Conservation (phyloP, 495 filamentous ascomycete species). For the Tetracladium setigerum region DNA sequence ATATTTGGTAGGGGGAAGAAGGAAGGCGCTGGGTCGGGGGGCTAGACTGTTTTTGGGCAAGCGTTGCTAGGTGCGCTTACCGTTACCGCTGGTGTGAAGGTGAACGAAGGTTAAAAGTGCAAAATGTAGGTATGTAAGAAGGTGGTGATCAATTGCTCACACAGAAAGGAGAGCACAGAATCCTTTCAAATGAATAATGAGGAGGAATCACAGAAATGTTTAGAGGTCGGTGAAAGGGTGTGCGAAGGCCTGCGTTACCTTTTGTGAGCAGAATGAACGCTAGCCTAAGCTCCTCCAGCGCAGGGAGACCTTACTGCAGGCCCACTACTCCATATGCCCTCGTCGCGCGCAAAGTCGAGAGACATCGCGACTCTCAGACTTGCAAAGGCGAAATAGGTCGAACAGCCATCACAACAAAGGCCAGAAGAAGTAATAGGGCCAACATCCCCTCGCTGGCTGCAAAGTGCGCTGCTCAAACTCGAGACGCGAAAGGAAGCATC, state of each 20-base stretch:
- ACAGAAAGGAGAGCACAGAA: too few species aligned
- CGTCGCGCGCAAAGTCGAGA: slow-evolving; percentile 16
- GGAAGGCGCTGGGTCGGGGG: not conserved
- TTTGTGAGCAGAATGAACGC: not conserved
- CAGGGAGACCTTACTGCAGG: slow-evolving; percentile 2
- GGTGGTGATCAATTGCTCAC: not conserved
- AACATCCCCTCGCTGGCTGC: slow-evolving; percentile 7
- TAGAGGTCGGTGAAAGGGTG: not conserved
- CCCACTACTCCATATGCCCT: slow-evolving; percentile 4
- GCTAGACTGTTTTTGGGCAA: not conserved
- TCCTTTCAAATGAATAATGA: not conserved
- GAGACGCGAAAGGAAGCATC: slow-evolving; percentile 8
- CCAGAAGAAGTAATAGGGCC: slow-evolving; percentile 15
- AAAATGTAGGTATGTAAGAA: too few species aligned
- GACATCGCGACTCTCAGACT: slow-evolving; percentile 16
- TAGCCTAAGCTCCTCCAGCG: too few species aligned
- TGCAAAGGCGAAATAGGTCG: slow-evolving; percentile 7
- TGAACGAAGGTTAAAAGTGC: too few species aligned
- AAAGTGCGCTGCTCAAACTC: not conserved
- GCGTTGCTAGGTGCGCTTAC: too few species aligned
- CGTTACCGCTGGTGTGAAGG: too few species aligned
- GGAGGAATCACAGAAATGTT: not conserved
- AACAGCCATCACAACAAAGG: slow-evolving; percentile 20
- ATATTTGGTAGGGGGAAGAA: not conserved
- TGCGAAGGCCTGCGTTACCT: not conserved